Evolutionary conservation across 495 filamentous ascomycete genomes (phyloP).

Genomic region (Talaromyces stipitatus): DNA sequence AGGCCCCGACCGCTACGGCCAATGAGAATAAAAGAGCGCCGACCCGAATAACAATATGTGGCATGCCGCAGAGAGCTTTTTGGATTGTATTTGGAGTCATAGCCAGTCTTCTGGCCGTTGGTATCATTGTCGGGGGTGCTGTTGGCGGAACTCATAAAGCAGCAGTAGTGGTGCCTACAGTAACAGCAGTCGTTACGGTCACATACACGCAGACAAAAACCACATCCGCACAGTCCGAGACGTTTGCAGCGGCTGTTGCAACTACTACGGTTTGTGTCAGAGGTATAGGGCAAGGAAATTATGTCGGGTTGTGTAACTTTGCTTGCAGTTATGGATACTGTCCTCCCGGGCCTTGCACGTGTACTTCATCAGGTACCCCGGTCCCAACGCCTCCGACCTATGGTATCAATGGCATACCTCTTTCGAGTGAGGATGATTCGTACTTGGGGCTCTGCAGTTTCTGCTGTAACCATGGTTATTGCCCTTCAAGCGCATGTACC

Average conservation of each 20-base stretch:
- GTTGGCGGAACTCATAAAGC: neutral
- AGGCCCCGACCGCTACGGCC: neutral
- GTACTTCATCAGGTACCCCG: conserved; percentile 23
- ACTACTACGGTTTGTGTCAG: conserved; percentile 19
- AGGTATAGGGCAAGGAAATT: conserved; percentile 33
- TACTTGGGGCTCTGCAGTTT: conserved; percentile 37
- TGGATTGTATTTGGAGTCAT: neutral
- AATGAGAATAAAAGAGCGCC: neutral
- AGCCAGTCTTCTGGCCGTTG: neutral
- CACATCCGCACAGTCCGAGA: neutral
- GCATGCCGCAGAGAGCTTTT: neutral
- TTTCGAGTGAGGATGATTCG: conserved; percentile 20
- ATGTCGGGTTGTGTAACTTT: conserved; percentile 33
- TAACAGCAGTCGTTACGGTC: conserved; percentile 8
- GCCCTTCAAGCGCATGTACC: conserved; percentile 29
- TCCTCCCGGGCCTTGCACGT: conserved; percentile 30
- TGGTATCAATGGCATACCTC: conserved; percentile 20
- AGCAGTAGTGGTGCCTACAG: neutral
- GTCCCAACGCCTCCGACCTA: conserved; percentile 17
- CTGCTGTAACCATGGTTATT: conserved; percentile 33
- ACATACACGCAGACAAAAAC: conserved; percentile 7
- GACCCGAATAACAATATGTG: neutral
- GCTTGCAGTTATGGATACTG: conserved; percentile 34
- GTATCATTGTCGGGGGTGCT: neutral
- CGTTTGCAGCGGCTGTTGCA: conserved; percentile 8